Percentiles rank a stretch among this genome's conserved stretches.
Conservation (phyloP, 306 rosid species). For the Calophaca sinica region DNA sequence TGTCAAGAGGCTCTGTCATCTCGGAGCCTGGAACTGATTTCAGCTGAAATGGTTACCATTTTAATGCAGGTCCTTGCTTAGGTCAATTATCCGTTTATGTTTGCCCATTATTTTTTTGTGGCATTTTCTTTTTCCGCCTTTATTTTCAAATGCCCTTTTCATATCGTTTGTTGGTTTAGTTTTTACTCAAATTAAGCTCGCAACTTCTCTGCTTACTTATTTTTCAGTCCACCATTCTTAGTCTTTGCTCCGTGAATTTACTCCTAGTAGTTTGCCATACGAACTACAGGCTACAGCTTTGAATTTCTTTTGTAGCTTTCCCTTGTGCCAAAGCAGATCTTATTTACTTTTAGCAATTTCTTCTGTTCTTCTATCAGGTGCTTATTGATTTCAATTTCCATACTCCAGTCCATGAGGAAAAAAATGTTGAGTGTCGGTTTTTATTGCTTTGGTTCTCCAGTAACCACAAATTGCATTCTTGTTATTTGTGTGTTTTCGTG, state of each 20-base stretch:
- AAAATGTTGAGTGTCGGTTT: slow-evolving; percentile 4
- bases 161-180: slow-evolving; percentile 52
- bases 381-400: slow-evolving; percentile 41
- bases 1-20: no score
- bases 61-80: slow-evolving; percentile 80
- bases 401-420: slow-evolving; percentile 17
- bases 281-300: slow-evolving; percentile 18
- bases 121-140: slow-evolving; percentile 67
- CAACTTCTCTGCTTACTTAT: slow-evolving; percentile 47
- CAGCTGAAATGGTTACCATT: slow-evolving; percentile 77
- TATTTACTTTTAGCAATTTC: slow-evolving; percentile 11
- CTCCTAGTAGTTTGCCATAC: slow-evolving; percentile 30
- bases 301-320: slow-evolving; percentile 17
- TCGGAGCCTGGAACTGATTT: no score
- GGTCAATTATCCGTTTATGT: slow-evolving; percentile 82
- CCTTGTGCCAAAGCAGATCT: slow-evolving; percentile 38
- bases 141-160: slow-evolving; percentile 54
- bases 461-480: slow-evolving; percentile 41
- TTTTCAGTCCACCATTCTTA: slow-evolving; percentile 38
- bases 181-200: slow-evolving; percentile 53
- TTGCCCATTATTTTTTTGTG: slow-evolving; percentile 66
- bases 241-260: slow-evolving; percentile 31
- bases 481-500: background rate
- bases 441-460: slow-evolving; percentile 35
- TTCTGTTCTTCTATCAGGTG: slow-evolving; percentile 31